These are phyloP conservation scores for Suillus cothurnatus DNA, from an alignment of 768 basidiomycete genomes.

Conservation along the genomic window DNA sequence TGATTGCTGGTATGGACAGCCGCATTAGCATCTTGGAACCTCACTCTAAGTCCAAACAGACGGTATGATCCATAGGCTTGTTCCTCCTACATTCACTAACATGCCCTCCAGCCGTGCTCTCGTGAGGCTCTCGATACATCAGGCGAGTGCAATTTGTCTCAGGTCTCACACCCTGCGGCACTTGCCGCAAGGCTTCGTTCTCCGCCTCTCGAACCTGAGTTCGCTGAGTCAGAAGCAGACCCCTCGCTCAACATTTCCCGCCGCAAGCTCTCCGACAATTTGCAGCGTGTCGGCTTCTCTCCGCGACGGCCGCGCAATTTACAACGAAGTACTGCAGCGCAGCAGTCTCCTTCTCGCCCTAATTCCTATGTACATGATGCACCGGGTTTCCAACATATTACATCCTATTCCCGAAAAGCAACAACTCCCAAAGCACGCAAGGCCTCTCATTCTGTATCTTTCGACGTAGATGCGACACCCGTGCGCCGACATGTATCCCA, in stretches of 20 bases:
- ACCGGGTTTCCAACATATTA: neutral
- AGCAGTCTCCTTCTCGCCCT: conserved; percentile 17
- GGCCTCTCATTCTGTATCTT: conserved; percentile 26
- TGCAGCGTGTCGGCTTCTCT: conserved; percentile 70
- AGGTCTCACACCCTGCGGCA: conserved; percentile 51
- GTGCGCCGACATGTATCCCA: conserved; percentile 28
- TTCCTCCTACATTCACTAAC: conserved; percentile 6
- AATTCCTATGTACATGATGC: conserved; percentile 14
- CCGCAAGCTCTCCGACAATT: conserved; percentile 70
- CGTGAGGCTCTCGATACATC: conserved; percentile 64
- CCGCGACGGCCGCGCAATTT: conserved; percentile 71
- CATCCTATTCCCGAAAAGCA: conserved; percentile 19
- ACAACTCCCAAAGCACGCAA: conserved; percentile 38
- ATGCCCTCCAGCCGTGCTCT: conserved; percentile 34
- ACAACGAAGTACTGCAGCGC: conserved; percentile 28
- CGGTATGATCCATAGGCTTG: conserved; percentile 37
- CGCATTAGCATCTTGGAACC: conserved; percentile 59
- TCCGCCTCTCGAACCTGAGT: conserved; percentile 46
- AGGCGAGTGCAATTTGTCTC: conserved; percentile 60
- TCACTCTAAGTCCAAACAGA: conserved; percentile 49
- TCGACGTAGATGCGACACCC: conserved; percentile 30
- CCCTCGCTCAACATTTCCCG: conserved; percentile 46
- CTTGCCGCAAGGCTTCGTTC: conserved; percentile 48
- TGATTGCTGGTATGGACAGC: conserved; percentile 63
- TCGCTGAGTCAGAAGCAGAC: conserved; percentile 53